phyloP scores from a whole-genome alignment of 306 rosid species.

The Acacia crassicarpa region DNA sequence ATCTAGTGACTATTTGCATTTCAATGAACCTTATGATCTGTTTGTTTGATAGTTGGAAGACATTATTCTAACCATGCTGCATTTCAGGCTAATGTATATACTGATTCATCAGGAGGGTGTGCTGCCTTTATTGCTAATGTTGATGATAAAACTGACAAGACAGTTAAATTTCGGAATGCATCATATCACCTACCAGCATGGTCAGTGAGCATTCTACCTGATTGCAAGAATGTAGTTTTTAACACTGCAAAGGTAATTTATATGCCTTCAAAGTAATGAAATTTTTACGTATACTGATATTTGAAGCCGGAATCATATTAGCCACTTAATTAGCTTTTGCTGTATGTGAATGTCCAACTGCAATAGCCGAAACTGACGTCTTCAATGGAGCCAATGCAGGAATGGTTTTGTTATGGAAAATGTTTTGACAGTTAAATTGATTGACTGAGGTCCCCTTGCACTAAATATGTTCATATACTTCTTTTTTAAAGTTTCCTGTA shows the following conservation, averaged over 20 bases:
- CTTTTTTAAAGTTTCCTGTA: neutral
- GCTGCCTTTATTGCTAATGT: conserved; percentile 78
- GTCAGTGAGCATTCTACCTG: conserved; percentile 98
- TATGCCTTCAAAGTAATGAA: neutral
- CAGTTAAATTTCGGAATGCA: conserved; percentile 61
- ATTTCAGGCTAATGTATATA: conserved; percentile 80
- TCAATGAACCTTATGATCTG: conserved; percentile 21
- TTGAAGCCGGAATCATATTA: conserved; percentile 22
- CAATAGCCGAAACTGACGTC: conserved; percentile 20
- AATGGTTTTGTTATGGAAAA: neutral
- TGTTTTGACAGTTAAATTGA: conserved; percentile 13
- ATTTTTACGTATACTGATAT: neutral
- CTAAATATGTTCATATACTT: neutral
- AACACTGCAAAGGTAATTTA: conserved; percentile 83
- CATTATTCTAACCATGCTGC: conserved; percentile 27
- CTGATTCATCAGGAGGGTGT: conserved; percentile 81
- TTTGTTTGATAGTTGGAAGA: conserved; percentile 6
- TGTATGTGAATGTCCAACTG: neutral
- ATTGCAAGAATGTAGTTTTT: conserved; percentile 83
- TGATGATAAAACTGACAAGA: conserved; percentile 81
- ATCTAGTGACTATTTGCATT: neutral
- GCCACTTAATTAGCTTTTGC: neutral
- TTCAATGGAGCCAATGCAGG: neutral
- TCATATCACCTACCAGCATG: conserved; percentile 95
- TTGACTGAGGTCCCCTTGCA: neutral